phyloP scores from a whole-genome alignment of 2,329 filamentous ascomycete genomes.

The Aspergillus sp. region DNA sequence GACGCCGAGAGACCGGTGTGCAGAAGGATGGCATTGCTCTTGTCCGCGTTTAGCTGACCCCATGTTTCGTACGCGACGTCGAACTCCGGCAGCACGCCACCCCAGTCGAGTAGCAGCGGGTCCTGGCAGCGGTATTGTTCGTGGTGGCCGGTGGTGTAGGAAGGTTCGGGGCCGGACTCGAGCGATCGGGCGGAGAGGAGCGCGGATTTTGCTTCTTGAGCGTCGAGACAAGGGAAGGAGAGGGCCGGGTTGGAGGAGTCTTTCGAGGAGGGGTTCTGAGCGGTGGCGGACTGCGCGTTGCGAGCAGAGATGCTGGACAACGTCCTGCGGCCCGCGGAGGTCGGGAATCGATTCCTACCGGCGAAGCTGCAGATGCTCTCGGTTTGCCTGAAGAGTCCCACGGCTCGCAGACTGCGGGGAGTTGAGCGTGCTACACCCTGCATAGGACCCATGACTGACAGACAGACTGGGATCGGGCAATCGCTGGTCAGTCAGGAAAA shows the following conservation, averaged over 20 bases:
- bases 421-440: constrained; percentile 16
- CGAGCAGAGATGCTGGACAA: constrained; percentile 21
- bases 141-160: constrained; percentile 88
- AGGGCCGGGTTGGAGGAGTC: constrained; percentile 74
- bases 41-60: constrained; percentile 61
- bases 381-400: constrained; percentile 9
- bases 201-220: constrained; percentile 74
- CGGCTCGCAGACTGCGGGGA: constrained; percentile 11
- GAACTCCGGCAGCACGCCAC: constrained; percentile 84
- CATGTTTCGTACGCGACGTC: constrained; percentile 91
- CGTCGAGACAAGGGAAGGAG: constrained; percentile 87
- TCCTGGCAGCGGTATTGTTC: constrained; percentile 71
- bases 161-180: constrained; percentile 81
- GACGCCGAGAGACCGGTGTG: constrained; percentile 96
- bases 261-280: constrained; percentile 21
- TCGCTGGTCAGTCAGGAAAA: no score
- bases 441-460: constrained; percentile 17
- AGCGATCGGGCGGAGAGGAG: constrained; percentile 67
- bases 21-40: constrained; percentile 84
- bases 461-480: background rate
- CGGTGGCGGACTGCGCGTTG: constrained; percentile 18
- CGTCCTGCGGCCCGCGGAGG: constrained; percentile 8
- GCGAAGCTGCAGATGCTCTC: constrained; percentile 4
- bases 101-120: constrained; percentile 87
- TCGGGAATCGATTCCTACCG: constrained; percentile 10